These are phyloP conservation scores for Hysterium pulicare DNA, from an alignment of 2,329 filamentous ascomycete genomes.

Conservation along the genomic window DNA sequence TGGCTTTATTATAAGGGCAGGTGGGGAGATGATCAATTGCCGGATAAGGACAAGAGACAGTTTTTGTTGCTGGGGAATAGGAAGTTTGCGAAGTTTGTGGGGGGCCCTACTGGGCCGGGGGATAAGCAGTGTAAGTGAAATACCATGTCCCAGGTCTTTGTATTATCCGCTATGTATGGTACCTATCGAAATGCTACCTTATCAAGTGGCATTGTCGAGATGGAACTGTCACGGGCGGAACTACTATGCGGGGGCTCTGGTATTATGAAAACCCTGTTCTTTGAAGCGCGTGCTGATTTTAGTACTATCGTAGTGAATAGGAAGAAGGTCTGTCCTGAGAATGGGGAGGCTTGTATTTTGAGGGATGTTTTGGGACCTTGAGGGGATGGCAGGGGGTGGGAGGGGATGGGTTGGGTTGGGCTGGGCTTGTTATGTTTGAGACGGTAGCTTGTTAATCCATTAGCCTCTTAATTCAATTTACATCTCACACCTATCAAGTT, in stretches of 20 bases:
- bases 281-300: no score
- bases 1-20: constrained; percentile 55
- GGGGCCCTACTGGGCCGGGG: constrained; percentile 57
- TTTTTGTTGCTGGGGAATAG: constrained; percentile 31
- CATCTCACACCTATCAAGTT: no score
- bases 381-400: neutral
- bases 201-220: no score
- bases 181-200: no score
- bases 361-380: constrained; percentile 2
- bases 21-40: constrained; percentile 60
- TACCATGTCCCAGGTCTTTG: no score
- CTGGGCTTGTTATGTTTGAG: neutral
- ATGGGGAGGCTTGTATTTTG: constrained; percentile 8
- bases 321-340: constrained; percentile 50
- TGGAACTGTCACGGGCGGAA: no score
- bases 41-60: constrained; percentile 45
- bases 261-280: no score
- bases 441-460: no score
- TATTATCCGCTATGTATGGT: no score
- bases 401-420: neutral
- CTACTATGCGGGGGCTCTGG: no score
- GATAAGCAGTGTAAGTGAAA: constrained; percentile 55
- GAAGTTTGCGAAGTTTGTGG: constrained; percentile 54
- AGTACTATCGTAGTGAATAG: no score
- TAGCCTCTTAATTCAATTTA: no score